Conservation (phyloP, 73 alveolate species). For the Stentor coeruleus region DNA sequence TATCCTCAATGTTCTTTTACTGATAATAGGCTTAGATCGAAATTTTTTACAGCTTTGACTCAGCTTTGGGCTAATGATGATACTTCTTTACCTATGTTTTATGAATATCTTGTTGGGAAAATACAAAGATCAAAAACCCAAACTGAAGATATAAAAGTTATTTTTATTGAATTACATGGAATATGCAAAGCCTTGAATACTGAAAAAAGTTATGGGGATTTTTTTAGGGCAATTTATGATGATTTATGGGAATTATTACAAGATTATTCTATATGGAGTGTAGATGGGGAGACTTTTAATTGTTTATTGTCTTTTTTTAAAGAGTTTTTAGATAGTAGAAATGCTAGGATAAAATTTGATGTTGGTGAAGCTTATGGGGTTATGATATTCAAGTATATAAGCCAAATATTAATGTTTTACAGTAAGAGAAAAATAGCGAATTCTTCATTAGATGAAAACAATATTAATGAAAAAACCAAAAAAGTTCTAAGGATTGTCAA, state of each 20-base stretch:
- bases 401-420: not conserved
- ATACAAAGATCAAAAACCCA: not conserved
- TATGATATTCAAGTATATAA: not conserved
- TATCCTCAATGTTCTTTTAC: not conserved
- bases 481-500: not conserved
- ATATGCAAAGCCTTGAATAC: not conserved
- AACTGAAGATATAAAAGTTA: not conserved
- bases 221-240: not conserved
- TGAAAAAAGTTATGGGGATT: not conserved
- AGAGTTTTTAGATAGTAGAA: not conserved
- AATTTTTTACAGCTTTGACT: not conserved
- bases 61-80: not conserved
- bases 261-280: not conserved
- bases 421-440: not conserved
- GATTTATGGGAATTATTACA: not conserved
- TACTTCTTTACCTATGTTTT: not conserved
- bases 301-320: not conserved
- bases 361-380: slow-evolving; percentile 7
- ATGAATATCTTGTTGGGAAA: not conserved
- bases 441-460: not conserved
- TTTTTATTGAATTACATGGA: not conserved
- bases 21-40: not conserved
- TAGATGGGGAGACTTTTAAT: not conserved
- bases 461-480: no score
- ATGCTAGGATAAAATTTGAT: slow-evolving; percentile 9